Conservation (phyloP, 2,329 filamentous ascomycete species). For the Apiospora malaysiana region DNA sequence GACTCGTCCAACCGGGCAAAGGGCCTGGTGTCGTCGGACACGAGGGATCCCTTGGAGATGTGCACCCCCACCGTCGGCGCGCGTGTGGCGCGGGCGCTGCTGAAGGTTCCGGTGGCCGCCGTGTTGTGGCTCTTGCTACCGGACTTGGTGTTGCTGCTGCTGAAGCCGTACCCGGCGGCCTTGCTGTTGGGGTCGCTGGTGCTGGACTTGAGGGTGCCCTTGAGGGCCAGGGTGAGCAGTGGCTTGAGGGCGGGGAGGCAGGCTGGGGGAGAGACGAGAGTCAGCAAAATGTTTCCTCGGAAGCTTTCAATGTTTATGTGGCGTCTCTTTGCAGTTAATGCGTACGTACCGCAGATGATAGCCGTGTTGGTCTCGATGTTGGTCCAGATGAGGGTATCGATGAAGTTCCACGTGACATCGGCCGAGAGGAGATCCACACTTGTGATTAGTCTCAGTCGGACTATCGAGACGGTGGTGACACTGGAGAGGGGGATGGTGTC, state of each 20-base stretch:
- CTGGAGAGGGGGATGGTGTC: background rate
- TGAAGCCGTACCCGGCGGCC: too few relatives aligned
- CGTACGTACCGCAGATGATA: background rate
- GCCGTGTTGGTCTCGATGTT: background rate
- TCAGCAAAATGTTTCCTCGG: background rate
- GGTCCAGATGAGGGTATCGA: background rate
- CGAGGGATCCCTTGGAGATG: too few relatives aligned
- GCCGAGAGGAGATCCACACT: background rate
- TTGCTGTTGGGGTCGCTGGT: too few relatives aligned
- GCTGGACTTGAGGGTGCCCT: background rate
- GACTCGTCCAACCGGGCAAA: too few relatives aligned
- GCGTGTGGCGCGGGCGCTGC: too few relatives aligned
- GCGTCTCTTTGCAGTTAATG: too few relatives aligned
- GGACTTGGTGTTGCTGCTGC: too few relatives aligned
- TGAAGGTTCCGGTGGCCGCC: too few relatives aligned
- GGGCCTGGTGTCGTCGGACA: too few relatives aligned
- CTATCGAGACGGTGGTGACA: background rate
- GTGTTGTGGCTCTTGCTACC: too few relatives aligned
- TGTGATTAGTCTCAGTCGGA: background rate
- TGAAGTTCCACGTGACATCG: background rate
- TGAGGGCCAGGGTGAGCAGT: background rate
- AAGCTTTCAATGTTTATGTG: too few relatives aligned
- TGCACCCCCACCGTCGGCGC: too few relatives aligned
- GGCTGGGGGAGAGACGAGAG: background rate
- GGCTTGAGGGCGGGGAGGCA: background rate